A percentile compares a stretch with the other conserved stretches of the same genome.
These are phyloP conservation scores for Thecaphora frezii DNA, from an alignment of 1,284 basidiomycete species.

Conservation along the genomic window DNA sequence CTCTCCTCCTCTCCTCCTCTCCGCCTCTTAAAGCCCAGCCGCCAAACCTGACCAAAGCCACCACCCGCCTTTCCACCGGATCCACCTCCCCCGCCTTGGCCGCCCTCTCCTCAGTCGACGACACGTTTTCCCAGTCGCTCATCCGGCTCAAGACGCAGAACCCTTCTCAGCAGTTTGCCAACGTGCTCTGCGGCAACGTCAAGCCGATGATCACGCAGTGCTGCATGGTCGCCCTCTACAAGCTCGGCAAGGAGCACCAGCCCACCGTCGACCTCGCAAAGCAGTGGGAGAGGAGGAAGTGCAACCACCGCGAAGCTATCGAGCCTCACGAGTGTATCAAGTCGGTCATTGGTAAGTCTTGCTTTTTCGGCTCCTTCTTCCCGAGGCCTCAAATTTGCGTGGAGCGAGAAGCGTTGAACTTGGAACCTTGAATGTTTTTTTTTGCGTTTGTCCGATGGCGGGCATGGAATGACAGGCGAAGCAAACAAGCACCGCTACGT, in stretches of 20 bases:
- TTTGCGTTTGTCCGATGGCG: no score
- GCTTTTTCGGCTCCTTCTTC: neutral
- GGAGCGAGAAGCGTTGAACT: no score
- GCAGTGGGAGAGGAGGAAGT: constrained; percentile 85
- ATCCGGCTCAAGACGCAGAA: constrained; percentile 38
- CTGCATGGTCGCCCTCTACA: constrained; percentile 54
- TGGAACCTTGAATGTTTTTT: neutral
- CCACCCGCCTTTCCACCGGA: constrained; percentile 51
- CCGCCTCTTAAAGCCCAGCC: no score
- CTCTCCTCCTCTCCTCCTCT: no score
- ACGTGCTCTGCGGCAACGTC: constrained; percentile 40
- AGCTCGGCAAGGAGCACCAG: constrained; percentile 25
- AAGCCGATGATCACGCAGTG: constrained; percentile 58
- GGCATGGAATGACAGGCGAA: neutral
- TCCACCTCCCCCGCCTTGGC: constrained; percentile 49
- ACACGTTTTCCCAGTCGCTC: constrained; percentile 45
- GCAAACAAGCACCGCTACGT: constrained; percentile 55
- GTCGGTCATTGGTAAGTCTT: constrained; percentile 73
- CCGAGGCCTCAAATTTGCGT: no score
- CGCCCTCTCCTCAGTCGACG: constrained; percentile 27
- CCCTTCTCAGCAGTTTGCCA: constrained; percentile 33
- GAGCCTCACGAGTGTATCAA: constrained; percentile 79
- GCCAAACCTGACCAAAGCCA: constrained; percentile 55
- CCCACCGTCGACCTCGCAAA: constrained; percentile 78
- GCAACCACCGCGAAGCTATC: constrained; percentile 84